Base-by-base conservation (phyloP, 768 basidiomycete genomes). In the Mycena epipterygia region DNA sequence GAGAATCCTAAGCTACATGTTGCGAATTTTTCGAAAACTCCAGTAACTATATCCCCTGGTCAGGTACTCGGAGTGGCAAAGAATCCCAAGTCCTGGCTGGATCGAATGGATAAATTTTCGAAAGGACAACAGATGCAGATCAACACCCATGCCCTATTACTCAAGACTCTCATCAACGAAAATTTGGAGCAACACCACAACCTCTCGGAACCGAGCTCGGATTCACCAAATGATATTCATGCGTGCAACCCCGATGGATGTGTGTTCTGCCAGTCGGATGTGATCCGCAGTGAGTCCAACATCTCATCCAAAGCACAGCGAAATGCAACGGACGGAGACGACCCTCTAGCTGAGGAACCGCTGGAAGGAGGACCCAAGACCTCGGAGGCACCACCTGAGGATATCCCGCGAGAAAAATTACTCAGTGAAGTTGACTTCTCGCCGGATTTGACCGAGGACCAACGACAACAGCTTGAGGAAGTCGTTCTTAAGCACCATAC, bases 291-390 rank as follows among this genome's bases (percentile, higher is more conserved):
- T 25, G 44, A 46, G 13, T 52, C 58, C 2, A 25, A 51, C 21
- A 42, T 52, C 11, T 51, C 51, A 2, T 57, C 52, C 0, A 70
- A 70, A 27, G 62, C 60, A 1, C 41, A 64, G 27, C 27, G 68
- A 1, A 58, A 61, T 13, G 37, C 51, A 21, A 60, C 46, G 0
- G 61, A 55, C 9, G 56, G 30, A 0, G 62, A 76, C n/a, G 73
- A 73, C 21, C 64, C 56, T 0, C 29, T 60, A 17, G 68, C 53
- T 27, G 74, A 76, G 11, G 67, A 72, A 6, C 71, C 74, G 3
- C 3, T 79, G 2, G 77, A 76, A 59, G 77, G 79, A 60, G 78
- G 80, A 0, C 80, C 80, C 0, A 82, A 82, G 46, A 81, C 80
- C 0, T 53, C 78, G 0, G 78, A 80, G 41, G 21, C 68, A 0